Conservation (phyloP, 169 alveolate genomes). For the Prorocentrum cordatum region DNA sequence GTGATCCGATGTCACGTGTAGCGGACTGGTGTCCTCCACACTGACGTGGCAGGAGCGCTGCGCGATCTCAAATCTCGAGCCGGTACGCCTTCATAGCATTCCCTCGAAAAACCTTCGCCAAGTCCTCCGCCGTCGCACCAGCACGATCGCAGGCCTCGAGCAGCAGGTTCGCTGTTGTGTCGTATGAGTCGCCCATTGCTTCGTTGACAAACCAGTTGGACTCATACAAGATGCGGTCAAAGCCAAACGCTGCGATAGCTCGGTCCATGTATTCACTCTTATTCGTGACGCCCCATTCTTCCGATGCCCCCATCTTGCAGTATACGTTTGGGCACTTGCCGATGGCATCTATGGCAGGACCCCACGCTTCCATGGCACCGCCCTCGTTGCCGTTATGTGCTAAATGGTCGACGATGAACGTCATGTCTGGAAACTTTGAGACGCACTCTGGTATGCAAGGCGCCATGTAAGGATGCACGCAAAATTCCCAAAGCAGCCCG, state of each 20-base stretch:
- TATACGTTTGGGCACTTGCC: slow-evolving; percentile 19
- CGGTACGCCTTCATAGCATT: slow-evolving; percentile 31
- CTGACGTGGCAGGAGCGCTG: no score
- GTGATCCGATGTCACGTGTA: no score
- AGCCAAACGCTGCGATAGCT: slow-evolving; percentile 30
- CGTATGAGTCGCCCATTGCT: slow-evolving; percentile 34
- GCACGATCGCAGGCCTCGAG: slow-evolving; percentile 40
- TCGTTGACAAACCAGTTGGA: slow-evolving; percentile 51
- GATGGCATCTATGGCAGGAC: slow-evolving; percentile 45
- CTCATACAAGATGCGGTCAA: slow-evolving; percentile 50
- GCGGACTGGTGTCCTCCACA: no score
- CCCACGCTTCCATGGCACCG: slow-evolving; percentile 34
- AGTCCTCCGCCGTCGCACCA: background rate
- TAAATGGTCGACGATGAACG: slow-evolving; percentile 19
- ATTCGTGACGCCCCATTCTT: slow-evolving; percentile 12
- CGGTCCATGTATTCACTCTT: slow-evolving; percentile 4
- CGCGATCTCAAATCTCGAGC: no score
- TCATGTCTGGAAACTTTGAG: slow-evolving; percentile 2
- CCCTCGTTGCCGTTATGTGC: slow-evolving; percentile 43
- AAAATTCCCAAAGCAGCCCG: slow-evolving; percentile 28
- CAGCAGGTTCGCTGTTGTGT: slow-evolving; percentile 12
- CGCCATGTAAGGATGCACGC: slow-evolving; percentile 32
- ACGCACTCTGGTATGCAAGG: slow-evolving; percentile 4
- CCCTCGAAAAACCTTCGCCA: slow-evolving; percentile 19
- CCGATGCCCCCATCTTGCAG: slow-evolving; percentile 32